Evolutionary conservation across 192 early-diverging fungal species (phyloP), one percentile per base, ranked within the genome.

Genomic region (Piromyces sp.): DNA sequence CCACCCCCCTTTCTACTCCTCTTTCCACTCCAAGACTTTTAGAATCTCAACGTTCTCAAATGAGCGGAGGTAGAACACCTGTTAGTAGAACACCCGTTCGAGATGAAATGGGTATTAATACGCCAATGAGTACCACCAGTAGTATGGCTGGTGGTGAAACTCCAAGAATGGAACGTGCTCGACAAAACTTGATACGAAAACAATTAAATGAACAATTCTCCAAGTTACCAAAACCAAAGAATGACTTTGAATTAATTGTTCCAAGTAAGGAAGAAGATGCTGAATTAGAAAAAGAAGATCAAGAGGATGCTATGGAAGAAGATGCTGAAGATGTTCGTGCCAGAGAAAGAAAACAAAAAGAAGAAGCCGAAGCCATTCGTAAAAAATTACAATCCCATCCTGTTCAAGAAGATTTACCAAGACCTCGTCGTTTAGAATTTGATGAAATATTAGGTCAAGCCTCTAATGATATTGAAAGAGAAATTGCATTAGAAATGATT

Each of bases 191-290:
- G 16, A 83, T 94, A 30, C 92, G 92, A 22, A 91, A 94, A 82
- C 92, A 93, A 80, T 88, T 99, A 15, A 84, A 90, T 30, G 89
- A 87, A 79, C 89, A 93, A 36, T 92, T 97, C 30, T 87, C 87
- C 7, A 81, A 86, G 30, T 86, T 99, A 22, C 97, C 97, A 2
- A 88, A 89, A 81, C 97, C 97, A 58, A 93, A 93, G 79, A 98
- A 97, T 84, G 95, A 97, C 82, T 96, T 96, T 86, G 94, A 96
- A 81, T 91, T 99, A 81, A 92, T 94, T 16, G 85, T 97, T 80
- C 97, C 96, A 2, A 93, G 95, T 33, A 84, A 87, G 29, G 83
- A 81, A 16, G 86, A 88, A 13, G 84, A 84, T n/a, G 87, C 83
- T n/a, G 83, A 79, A 68, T 68, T 68, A 68, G 22, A 22, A 1